Conservation (phyloP, 2,329 filamentous ascomycete species). For the Beauveria sp. region DNA sequence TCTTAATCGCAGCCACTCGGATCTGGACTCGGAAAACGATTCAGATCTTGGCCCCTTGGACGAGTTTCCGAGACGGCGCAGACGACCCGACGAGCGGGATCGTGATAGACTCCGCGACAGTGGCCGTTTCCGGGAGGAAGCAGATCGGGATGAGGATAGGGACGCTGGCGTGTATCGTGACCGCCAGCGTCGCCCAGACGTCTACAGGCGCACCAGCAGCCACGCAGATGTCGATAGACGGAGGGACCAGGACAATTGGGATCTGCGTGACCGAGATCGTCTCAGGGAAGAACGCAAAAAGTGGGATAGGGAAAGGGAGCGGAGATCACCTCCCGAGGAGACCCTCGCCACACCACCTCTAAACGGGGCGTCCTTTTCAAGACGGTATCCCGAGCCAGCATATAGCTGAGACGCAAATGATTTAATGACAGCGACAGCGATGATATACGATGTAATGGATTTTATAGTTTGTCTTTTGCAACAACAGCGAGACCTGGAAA, state of each 20-base stretch:
- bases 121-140: conserved; percentile 24
- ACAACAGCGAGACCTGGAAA: neutral
- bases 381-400: conserved; percentile 32
- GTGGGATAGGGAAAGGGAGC: conserved; percentile 21
- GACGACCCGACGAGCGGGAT: conserved; percentile 32
- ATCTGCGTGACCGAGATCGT: conserved; percentile 25
- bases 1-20: conserved; percentile 34
- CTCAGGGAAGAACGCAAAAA: conserved; percentile 28
- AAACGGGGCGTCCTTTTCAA: conserved; percentile 24
- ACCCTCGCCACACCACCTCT: conserved; percentile 20
- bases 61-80: conserved; percentile 22
- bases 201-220: conserved; percentile 39
- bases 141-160: conserved; percentile 25
- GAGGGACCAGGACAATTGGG: conserved; percentile 27
- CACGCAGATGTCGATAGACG: conserved; percentile 41
- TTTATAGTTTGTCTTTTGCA: neutral
- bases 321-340: conserved; percentile 26
- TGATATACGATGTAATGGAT: conserved; percentile 1
- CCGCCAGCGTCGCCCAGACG: conserved; percentile 30
- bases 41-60: conserved; percentile 28
- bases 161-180: conserved; percentile 25
- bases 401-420: conserved; percentile 19
- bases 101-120: conserved; percentile 27
- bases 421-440: neutral
- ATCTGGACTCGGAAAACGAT: conserved; percentile 29